Evolutionary conservation across 2,329 filamentous ascomycete species (phyloP).

Genomic region (Bipolaris gigantea): DNA sequence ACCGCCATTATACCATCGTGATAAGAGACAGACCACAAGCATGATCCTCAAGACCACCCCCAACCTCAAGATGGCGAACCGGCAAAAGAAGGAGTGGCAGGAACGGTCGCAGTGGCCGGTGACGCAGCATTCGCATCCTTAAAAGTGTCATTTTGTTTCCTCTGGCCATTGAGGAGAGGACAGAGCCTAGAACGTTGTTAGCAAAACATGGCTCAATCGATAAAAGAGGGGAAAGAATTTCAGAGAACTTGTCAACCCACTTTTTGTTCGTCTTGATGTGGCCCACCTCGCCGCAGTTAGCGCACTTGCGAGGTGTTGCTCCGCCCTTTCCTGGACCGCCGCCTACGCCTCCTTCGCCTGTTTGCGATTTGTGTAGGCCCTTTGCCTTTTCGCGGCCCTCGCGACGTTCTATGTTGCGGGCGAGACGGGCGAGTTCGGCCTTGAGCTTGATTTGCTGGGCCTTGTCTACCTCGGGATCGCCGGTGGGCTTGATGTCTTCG

Average conservation of each 20-base stretch:
- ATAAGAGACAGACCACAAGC: not conserved
- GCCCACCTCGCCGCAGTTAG: conserved; percentile 93
- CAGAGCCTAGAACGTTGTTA: conserved; percentile 39
- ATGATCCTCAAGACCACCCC: not conserved
- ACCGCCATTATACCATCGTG: not conserved
- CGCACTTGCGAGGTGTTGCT: conserved; percentile 79
- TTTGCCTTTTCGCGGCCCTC: conserved; percentile 91
- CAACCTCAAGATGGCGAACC: conserved; percentile 8
- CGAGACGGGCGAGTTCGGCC: conserved; percentile 77
- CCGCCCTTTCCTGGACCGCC: conserved; percentile 51
- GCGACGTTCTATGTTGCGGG: conserved; percentile 88
- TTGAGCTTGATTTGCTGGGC: conserved; percentile 64
- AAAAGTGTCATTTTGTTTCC: conserved; percentile 45
- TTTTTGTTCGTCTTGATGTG: conserved; percentile 99
- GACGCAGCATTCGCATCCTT: conserved; percentile 38
- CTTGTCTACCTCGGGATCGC: conserved; percentile 67
- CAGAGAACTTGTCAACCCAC: conserved; percentile 50
- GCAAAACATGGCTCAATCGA: conserved; percentile 1
- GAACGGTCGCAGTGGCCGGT: conserved; percentile 18
- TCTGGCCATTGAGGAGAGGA: conserved; percentile 44
- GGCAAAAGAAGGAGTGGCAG: conserved; percentile 21
- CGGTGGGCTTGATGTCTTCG: conserved; percentile 64
- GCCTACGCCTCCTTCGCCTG: conserved; percentile 50
- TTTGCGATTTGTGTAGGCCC: conserved; percentile 52
- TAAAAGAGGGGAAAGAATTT: not conserved